Evolutionary conservation across 208 protist genomes (phyloP).

Genomic region (Endotrypanum monterogeii): DNA sequence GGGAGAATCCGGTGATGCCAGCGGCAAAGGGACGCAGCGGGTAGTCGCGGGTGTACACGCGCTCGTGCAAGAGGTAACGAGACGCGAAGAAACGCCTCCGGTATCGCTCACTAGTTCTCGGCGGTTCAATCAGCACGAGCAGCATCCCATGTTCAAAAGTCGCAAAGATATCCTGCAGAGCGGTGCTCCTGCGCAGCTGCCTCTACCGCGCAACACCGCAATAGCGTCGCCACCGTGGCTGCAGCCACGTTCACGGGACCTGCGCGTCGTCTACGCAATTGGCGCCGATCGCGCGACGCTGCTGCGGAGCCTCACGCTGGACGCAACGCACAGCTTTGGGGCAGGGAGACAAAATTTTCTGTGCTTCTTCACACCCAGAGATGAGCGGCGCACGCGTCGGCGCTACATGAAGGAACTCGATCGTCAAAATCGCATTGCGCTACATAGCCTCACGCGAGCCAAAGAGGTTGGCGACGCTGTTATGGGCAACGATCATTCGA

Average conservation of each 20-base stretch:
- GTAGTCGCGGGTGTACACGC: neutral
- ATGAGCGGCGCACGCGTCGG: conserved; percentile 38
- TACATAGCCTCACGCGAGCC: neutral
- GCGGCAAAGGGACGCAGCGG: neutral
- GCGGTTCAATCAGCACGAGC: neutral
- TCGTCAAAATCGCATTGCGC: conserved; percentile 20
- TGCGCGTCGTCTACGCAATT: conserved; percentile 56
- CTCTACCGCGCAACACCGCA: neutral
- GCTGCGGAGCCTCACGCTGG: conserved; percentile 48
- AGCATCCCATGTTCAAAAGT: no score
- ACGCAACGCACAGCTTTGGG: conserved; percentile 54
- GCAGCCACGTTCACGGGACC: conserved; percentile 17
- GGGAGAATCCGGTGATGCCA: neutral
- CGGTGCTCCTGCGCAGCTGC: neutral
- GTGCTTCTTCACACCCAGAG: conserved; percentile 54
- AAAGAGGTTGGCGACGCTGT: neutral
- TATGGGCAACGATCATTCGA: neutral
- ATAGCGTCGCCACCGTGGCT: neutral
- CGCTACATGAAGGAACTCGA: conserved; percentile 33
- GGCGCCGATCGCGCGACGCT: conserved; percentile 56
- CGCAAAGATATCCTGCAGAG: neutral
- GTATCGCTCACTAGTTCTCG: neutral
- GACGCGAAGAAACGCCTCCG: neutral
- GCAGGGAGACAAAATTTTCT: conserved; percentile 36
- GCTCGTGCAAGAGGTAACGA: neutral